Conservation (phyloP, 352 stramenopile species). For the Phytophthora crassamura region DNA sequence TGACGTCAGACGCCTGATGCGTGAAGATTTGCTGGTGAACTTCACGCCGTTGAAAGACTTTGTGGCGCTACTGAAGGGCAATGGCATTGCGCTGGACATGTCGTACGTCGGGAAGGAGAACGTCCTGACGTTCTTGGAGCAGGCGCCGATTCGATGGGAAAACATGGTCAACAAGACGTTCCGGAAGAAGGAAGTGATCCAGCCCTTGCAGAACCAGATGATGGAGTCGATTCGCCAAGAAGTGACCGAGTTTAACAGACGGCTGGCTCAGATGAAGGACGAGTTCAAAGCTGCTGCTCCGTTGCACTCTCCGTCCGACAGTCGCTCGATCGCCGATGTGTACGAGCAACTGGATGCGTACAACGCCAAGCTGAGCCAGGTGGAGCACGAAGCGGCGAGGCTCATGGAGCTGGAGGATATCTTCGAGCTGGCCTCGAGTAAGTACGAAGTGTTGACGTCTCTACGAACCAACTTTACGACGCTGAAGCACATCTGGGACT, state of each 20-base stretch:
- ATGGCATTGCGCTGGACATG: slow-evolving; percentile 91
- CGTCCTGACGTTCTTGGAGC: slow-evolving; percentile 88
- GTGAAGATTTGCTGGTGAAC: slow-evolving; percentile 75
- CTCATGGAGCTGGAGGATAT: slow-evolving; percentile 95
- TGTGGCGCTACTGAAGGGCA: slow-evolving; percentile 81
- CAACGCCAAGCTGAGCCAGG: slow-evolving; percentile 70
- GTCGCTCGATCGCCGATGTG: slow-evolving; percentile 59
- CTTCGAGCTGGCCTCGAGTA: slow-evolving; percentile 92
- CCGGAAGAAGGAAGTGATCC: slow-evolving; percentile 92
- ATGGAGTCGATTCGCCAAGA: slow-evolving; percentile 82
- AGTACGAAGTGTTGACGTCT: slow-evolving; percentile 80
- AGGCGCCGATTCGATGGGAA: slow-evolving; percentile 91
- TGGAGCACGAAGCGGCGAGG: slow-evolving; percentile 85
- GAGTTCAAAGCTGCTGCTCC: slow-evolving; percentile 72
- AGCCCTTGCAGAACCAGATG: slow-evolving; percentile 91
- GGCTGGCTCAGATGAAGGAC: slow-evolving; percentile 63
- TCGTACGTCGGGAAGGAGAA: slow-evolving; percentile 86
- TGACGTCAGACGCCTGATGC: slow-evolving; percentile 87
- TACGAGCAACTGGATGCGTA: slow-evolving; percentile 91
- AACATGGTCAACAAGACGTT: slow-evolving; percentile 94
- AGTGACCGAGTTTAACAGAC: slow-evolving; percentile 76
- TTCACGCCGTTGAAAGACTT: slow-evolving; percentile 84
- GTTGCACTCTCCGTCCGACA: slow-evolving; percentile 44
- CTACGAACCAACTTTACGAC: slow-evolving; percentile 89
- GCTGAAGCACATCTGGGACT: slow-evolving; percentile 94